These are phyloP conservation scores for Exserohilum turcica DNA, from an alignment of 2,329 filamentous ascomycete species.

Conservation along the genomic window DNA sequence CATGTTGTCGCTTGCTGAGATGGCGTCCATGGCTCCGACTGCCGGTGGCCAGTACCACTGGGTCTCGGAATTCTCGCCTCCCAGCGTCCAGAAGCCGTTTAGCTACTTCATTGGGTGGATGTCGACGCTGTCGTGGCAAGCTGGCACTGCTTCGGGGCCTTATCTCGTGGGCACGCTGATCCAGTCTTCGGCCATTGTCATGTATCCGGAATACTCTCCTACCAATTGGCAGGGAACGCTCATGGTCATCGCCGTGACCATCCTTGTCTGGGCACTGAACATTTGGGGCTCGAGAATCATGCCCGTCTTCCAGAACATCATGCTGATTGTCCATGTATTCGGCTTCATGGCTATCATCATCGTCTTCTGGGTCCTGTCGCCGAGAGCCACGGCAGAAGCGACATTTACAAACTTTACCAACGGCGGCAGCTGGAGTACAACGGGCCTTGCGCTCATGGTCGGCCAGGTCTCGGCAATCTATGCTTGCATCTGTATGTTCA, in stretches of 20 bases:
- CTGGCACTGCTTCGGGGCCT: constrained; percentile 54
- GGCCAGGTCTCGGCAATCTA: constrained; percentile 50
- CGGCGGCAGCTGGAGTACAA: constrained; percentile 47
- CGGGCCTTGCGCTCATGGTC: constrained; percentile 48
- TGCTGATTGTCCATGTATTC: constrained; percentile 50
- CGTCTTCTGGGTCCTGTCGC: constrained; percentile 45
- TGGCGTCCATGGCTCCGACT: constrained; percentile 45
- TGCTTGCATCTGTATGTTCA: constrained; percentile 39
- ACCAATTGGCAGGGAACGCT: constrained; percentile 57
- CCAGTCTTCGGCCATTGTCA: constrained; percentile 50
- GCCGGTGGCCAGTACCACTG: constrained; percentile 46
- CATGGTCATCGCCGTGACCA: constrained; percentile 54
- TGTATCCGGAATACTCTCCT: constrained; percentile 50
- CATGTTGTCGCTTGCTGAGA: constrained; percentile 42
- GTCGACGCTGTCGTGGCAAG: constrained; percentile 57
- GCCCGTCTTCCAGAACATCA: constrained; percentile 44
- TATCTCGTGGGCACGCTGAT: constrained; percentile 57
- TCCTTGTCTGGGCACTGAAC: constrained; percentile 53
- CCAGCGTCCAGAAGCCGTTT: constrained; percentile 33
- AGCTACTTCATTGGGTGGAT: constrained; percentile 53
- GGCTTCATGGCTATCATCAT: constrained; percentile 54
- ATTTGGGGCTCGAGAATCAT: constrained; percentile 38
- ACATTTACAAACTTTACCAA: constrained; percentile 47
- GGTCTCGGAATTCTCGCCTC: constrained; percentile 43
- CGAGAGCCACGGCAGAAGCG: constrained; percentile 32